Conservation (phyloP, 805 yeast species). For the Wickerhamomyces tratensis region DNA sequence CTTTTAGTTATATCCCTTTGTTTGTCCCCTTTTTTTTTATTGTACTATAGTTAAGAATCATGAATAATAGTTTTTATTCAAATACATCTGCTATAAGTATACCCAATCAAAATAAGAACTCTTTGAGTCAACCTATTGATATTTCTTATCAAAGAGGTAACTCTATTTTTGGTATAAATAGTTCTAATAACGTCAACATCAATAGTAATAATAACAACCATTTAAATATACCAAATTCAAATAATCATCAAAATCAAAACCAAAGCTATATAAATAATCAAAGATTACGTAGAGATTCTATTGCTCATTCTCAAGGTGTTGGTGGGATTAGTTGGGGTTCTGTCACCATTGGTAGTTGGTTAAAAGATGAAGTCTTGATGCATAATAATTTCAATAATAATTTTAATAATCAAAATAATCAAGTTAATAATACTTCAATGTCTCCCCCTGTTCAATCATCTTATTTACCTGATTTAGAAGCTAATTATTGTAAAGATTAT, state of each 20-base stretch:
- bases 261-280: slow-evolving; percentile 15
- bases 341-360: slow-evolving; percentile 89
- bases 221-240: slow-evolving; percentile 8
- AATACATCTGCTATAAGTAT: slow-evolving; percentile 20
- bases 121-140: slow-evolving; percentile 26
- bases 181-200: neutral
- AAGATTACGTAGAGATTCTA: slow-evolving; percentile 75
- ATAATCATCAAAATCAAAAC: neutral
- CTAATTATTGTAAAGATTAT: slow-evolving; percentile 94
- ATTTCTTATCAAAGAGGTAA: slow-evolving; percentile 25
- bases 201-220: slow-evolving; percentile 8
- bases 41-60: neutral
- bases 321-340: slow-evolving; percentile 99
- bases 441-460: slow-evolving; percentile 66
- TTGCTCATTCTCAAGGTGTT: slow-evolving; percentile 96
- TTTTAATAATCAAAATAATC: slow-evolving; percentile 8
- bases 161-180: slow-evolving; percentile 11
- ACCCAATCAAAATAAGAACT: slow-evolving; percentile 13
- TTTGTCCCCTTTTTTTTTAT: neutral
- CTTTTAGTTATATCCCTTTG: too few relatives aligned
- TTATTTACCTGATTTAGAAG: slow-evolving; percentile 87
- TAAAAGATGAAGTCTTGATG: slow-evolving; percentile 84
- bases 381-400: slow-evolving; percentile 15
- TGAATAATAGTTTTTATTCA: slow-evolving; percentile 6
- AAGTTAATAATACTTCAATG: slow-evolving; percentile 10